Evolutionary conservation across 768 basidiomycete species (phyloP), one percentile per base, ranked within the genome.

Genomic region (Xerocomus brunneocitrinus): DNA sequence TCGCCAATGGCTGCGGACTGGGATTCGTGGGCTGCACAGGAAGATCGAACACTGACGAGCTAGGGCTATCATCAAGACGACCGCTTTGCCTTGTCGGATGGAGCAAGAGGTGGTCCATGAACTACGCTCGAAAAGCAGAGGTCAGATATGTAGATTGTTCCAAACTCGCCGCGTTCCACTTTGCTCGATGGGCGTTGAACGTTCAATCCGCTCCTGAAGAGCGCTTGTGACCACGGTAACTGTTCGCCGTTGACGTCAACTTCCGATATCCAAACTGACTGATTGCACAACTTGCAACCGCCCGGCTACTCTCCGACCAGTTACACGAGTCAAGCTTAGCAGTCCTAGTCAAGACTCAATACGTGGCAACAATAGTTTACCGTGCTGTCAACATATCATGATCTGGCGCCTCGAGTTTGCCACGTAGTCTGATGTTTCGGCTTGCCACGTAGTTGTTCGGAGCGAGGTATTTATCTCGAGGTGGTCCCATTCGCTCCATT

Each of bases 11-110:
- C 52, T 66, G 66, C 25, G 58, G 58, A 57, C 43, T 55, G 22
- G 54, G 42, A 36, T 54, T 62, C 36, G 43, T 25, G 35, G 51
- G 50, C 44, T 81, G 82, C 32, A 75, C 76, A 4, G 87, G 86
- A 28, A 89, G 74, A 65, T 90, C 87, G 62, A 90, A 89, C 24
- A 86, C 79, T 22, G 86, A 87, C 7, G 87, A 89, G 45, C 82
- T 79, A 34, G 85, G 85, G 55, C 84, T 88, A 35, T 64, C 66
- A 35, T 68, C 60, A 10, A 60, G 58, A 30, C n/a, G 50, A 32
- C 30, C 38, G 24, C 31, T 36, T 39, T 51, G 54, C 35, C 30
- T 49, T 55, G 43, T 41, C 3, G 57, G 58, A 22, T 46, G 36
- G 41, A 62, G 59, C 12, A 58, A 35, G 16, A 43, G 6, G n/a